phyloP scores from a whole-genome alignment of 169 alveolate genomes.

The Eimeria sp. region DNA sequence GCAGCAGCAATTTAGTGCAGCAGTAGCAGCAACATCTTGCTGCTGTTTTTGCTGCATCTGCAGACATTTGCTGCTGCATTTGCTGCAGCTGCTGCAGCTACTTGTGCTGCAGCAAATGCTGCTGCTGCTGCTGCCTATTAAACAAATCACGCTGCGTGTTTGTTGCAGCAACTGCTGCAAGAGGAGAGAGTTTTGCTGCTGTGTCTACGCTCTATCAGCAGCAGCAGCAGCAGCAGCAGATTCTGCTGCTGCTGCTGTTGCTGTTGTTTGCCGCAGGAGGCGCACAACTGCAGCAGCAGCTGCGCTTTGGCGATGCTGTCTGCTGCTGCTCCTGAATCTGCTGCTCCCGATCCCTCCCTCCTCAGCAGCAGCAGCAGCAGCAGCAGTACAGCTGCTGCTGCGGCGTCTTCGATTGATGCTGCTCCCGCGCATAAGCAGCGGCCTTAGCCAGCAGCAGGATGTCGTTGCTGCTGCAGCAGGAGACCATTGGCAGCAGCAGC shows the following conservation, averaged over 20 bases:
- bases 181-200: not conserved
- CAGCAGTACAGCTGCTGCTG: not conserved
- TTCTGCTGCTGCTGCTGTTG: slow-evolving; percentile 11
- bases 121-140: too few species aligned
- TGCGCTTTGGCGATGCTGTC: not conserved
- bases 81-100: too few species aligned
- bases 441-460: not conserved
- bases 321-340: slow-evolving; percentile 21
- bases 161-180: too few species aligned
- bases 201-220: not conserved
- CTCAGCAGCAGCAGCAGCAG: not conserved
- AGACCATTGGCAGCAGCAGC: slow-evolving; percentile 29
- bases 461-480: slow-evolving; percentile 26
- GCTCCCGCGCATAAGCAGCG: not conserved
- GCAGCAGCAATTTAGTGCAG: not conserved
- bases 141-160: too few species aligned
- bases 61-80: not conserved
- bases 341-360: not conserved
- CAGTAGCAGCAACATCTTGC: too few species aligned
- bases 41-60: too few species aligned
- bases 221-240: slow-evolving; percentile 30
- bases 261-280: slow-evolving; percentile 6
- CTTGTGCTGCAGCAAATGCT: too few species aligned
- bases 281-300: slow-evolving; percentile 9
- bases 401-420: slow-evolving; percentile 9